Evolutionary conservation across 305 asterid species (phyloP), one percentile per base, ranked within the genome.

Genomic region (Lippia alba): DNA sequence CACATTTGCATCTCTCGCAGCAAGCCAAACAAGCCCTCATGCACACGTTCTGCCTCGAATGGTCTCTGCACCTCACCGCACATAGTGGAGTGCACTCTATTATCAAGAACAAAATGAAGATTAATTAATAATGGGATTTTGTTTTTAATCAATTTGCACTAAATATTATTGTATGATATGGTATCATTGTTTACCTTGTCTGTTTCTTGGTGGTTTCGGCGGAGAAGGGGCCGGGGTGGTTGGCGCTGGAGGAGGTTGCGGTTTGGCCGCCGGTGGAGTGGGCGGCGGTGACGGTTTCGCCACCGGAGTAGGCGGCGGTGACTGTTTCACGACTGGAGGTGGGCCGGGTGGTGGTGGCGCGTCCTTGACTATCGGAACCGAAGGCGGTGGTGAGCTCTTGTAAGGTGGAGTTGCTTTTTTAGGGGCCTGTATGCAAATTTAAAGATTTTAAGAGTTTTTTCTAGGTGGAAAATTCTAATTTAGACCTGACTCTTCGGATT

Each of bases 1-100:
- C 91, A 8, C 91, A 86, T 67, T 83, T 83, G 94, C 97, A 93
- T 41, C 96, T 78, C 0, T 64, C 79, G 30, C 98, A 93, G 83
- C 97, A 91, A 0, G 96, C 81, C 70, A 81, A 40, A 81, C 97
- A 91, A 0, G 86, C 90, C 58, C 96, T 84, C 76, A 82, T 7
- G 85, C 97, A 91, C 0, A 78, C 16, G 0, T 88, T 89, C 86
- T 76, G 63, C 72, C 96, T 58, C 0, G 89, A 83, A 46, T 86
- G 90, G 0, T 76, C 34, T 70, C 75, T 80, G 82, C 96, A 91
- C 76, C 94, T 78, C 56, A 74, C 94, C 45, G 1, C 18, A 46
- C 97, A 91, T 17, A 72, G 67, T 5, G 89, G 86, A n/a, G 10
- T 11, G 80, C 97, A 91, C 19, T 86, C 95, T 91, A 86, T 70